phyloP scores from a whole-genome alignment of 2,329 filamentous ascomycete species.

The Fusarium fujikuroi region DNA sequence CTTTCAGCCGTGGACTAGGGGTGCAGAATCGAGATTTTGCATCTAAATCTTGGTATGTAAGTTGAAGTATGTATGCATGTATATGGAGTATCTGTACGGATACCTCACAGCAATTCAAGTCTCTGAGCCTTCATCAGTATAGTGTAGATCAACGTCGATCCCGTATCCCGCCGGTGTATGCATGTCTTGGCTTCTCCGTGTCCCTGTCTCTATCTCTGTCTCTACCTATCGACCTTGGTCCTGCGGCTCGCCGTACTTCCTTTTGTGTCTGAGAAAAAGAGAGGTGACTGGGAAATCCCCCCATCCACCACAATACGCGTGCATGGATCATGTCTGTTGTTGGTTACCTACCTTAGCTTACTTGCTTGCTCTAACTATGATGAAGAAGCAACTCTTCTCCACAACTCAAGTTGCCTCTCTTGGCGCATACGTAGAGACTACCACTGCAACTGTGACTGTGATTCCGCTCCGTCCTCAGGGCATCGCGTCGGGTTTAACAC shows the following conservation, averaged over 20 bases:
- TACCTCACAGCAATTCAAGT: constrained; percentile 27
- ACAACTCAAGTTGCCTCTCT: neutral
- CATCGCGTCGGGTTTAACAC: neutral
- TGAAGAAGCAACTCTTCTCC: neutral
- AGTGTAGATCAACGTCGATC: constrained; percentile 43
- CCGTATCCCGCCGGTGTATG: constrained; percentile 10
- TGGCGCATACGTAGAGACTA: neutral
- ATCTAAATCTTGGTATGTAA: constrained; percentile 36
- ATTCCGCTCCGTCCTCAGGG: neutral
- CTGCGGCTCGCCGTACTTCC: neutral
- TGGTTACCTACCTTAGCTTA: neutral
- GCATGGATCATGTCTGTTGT: neutral
- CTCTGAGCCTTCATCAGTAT: constrained; percentile 12
- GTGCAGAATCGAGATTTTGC: constrained; percentile 42
- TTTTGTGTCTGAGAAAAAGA: neutral
- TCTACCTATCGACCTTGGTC: neutral
- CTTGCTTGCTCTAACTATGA: neutral
- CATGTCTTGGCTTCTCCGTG: constrained; percentile 17
- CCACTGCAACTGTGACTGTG: neutral
- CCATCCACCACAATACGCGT: neutral
- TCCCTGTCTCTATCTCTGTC: neutral
- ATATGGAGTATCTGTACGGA: neutral
- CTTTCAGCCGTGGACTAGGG: constrained; percentile 3
- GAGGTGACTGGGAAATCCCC: neutral
- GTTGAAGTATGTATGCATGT: neutral